Conservation (phyloP, 2,329 filamentous ascomycete genomes). For the Mycosphaerella sp. region DNA sequence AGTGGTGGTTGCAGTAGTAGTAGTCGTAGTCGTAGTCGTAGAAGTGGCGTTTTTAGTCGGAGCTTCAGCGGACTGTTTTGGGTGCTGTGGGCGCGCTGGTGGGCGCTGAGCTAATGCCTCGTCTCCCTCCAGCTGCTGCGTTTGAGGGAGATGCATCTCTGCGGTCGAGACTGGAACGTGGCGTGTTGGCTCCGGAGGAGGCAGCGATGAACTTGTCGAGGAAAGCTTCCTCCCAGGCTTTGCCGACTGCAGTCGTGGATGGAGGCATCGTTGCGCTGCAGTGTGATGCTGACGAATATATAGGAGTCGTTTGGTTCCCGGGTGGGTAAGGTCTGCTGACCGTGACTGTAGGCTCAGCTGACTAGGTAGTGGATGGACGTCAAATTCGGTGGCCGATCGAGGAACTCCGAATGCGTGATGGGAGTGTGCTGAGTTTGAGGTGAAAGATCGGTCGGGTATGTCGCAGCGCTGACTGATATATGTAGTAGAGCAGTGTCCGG, state of each 20-base stretch:
- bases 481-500: no score
- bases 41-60: not conserved
- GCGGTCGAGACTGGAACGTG: constrained; percentile 7
- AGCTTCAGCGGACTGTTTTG: constrained; percentile 4
- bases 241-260: not conserved
- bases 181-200: constrained; percentile 6
- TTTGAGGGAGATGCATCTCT: constrained; percentile 4
- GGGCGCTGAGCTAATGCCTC: constrained; percentile 1
- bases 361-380: not conserved
- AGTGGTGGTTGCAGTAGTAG: not conserved
- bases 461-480: not conserved
- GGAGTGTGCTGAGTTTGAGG: not conserved
- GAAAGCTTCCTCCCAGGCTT: constrained; percentile 9
- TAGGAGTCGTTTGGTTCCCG: not conserved
- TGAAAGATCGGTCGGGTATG: not conserved
- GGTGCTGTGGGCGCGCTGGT: constrained; percentile 4
- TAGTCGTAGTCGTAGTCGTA: no score
- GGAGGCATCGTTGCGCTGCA: constrained; percentile 6
- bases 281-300: not conserved
- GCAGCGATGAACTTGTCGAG: not conserved
- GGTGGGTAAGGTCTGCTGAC: not conserved
- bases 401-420: not conserved
- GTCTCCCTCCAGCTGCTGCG: constrained; percentile 2
- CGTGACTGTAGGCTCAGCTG: not conserved
- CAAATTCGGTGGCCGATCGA: not conserved